Evolutionary conservation across 2,329 filamentous ascomycete genomes (phyloP).

Genomic region (Epichloe aotearoae): DNA sequence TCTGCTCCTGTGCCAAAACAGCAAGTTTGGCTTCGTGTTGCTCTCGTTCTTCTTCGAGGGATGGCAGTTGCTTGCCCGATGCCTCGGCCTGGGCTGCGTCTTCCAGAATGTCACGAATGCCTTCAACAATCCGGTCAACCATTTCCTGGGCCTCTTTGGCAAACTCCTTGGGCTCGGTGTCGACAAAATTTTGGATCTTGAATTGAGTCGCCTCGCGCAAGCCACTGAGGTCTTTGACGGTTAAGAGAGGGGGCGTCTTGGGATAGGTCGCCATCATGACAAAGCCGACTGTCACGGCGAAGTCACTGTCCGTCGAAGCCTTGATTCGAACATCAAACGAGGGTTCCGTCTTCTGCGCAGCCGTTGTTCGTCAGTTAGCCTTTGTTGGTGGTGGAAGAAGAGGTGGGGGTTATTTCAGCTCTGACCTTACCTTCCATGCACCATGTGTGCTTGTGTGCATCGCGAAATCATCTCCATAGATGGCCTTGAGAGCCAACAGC

Average conservation of each 20-base stretch:
- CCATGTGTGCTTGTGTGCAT: conserved; percentile 55
- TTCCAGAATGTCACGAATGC: conserved; percentile 65
- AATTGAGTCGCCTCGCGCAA: conserved; percentile 59
- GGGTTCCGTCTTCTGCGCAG: conserved; percentile 58
- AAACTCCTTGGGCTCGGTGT: conserved; percentile 42
- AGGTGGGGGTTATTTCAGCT: background rate
- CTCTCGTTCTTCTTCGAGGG: conserved; percentile 77
- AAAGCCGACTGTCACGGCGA: conserved; percentile 59
- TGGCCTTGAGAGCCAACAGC: conserved; percentile 69
- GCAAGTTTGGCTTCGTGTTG: conserved; percentile 64
- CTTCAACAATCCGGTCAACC: conserved; percentile 53
- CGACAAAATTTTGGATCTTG: conserved; percentile 52
- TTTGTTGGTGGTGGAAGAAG: conserved; percentile 5
- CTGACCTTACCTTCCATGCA: conserved; percentile 66
- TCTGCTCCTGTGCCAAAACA: conserved; percentile 43
- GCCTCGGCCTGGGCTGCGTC: conserved; percentile 71
- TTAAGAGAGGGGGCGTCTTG: conserved; percentile 63
- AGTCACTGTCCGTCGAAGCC: conserved; percentile 58
- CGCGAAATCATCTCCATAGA: conserved; percentile 81
- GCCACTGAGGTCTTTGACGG: conserved; percentile 48
- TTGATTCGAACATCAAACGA: conserved; percentile 71
- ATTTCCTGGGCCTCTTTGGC: conserved; percentile 42
- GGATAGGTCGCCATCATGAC: conserved; percentile 85
- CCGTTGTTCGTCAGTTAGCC: background rate
- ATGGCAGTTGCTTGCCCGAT: conserved; percentile 64